phyloP scores from a whole-genome alignment of 257 asterid genomes.

The Nemophila menziesii region DNA sequence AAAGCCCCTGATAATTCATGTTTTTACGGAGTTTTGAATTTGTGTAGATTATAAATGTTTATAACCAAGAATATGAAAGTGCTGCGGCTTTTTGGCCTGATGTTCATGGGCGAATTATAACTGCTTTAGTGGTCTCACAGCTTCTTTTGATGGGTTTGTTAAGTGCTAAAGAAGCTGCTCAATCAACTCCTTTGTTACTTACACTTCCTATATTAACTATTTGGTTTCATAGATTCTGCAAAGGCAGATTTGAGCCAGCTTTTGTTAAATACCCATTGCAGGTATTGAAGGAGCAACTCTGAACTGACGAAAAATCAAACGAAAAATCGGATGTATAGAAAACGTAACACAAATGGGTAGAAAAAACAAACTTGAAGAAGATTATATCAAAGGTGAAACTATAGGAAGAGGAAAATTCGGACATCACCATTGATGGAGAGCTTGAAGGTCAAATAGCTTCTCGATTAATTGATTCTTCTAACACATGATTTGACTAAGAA shows the following conservation, averaged over 20 bases:
- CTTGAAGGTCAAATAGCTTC: no score
- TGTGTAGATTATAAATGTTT: constrained; percentile 85
- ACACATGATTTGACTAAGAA: no score
- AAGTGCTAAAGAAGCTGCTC: constrained; percentile 54
- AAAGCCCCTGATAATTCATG: no score
- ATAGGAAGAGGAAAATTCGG: no score
- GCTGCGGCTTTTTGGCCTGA: constrained; percentile 95
- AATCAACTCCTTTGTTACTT: constrained; percentile 57
- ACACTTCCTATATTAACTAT: constrained; percentile 56
- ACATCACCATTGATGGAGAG: no score
- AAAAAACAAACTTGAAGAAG: no score
- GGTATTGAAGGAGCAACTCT: constrained; percentile 24
- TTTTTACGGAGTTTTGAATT: no score
- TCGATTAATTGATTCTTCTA: no score
- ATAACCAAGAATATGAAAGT: constrained; percentile 91
- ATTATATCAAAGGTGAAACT: no score
- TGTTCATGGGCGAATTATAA: constrained; percentile 75
- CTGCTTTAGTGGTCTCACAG: constrained; percentile 71
- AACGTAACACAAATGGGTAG: no score
- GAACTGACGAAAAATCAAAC: no score
- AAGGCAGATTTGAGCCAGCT: constrained; percentile 83
- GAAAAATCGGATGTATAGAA: no score
- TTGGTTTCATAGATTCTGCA: constrained; percentile 60
- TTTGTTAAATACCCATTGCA: constrained; percentile 65
- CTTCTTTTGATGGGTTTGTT: constrained; percentile 62